Percentiles rank a stretch among this genome's conserved stretches.
Evolutionary conservation across 1,139 yeast species (phyloP).

Genomic region (Debaryomycetaceae sp.): DNA sequence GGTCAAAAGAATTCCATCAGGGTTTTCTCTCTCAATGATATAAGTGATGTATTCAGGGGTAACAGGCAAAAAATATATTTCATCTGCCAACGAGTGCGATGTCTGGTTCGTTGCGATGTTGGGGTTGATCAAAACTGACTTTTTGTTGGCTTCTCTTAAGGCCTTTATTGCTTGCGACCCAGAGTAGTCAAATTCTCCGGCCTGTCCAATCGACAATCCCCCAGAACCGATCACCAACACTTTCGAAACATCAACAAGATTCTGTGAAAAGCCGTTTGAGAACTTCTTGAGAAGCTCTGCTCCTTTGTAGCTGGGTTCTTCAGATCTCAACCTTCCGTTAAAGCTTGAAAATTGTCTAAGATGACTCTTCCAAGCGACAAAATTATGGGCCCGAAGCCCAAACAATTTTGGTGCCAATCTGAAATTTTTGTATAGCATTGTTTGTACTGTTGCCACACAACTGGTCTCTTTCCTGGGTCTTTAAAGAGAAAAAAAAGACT

Average conservation of each 20-base stretch:
- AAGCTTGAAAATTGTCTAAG: constrained; percentile 7
- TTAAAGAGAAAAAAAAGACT: constrained; percentile 1
- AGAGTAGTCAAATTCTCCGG: constrained; percentile 98
- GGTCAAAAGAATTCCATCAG: constrained; percentile 91
- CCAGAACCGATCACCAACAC: constrained; percentile 97
- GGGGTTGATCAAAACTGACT: constrained; percentile 87
- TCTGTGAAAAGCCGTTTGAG: constrained; percentile 27
- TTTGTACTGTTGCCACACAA: neutral
- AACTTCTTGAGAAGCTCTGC: constrained; percentile 37
- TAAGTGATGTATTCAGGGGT: constrained; percentile 94
- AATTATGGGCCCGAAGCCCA: constrained; percentile 1
- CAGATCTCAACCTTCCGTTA: constrained; percentile 2
- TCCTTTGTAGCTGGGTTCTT: constrained; percentile 20
- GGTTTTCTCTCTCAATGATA: constrained; percentile 91
- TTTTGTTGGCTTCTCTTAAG: constrained; percentile 80
- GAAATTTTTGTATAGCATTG: neutral
- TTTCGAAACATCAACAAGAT: constrained; percentile 79
- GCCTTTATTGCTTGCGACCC: constrained; percentile 99
- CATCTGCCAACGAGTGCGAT: constrained; percentile 92
- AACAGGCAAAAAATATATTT: constrained; percentile 91
- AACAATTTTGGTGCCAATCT: neutral
- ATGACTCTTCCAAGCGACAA: constrained; percentile 2
- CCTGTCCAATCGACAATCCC: constrained; percentile 97
- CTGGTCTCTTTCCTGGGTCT: neutral
- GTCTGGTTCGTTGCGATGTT: constrained; percentile 98